phyloP scores from a whole-genome alignment of 2,329 filamentous ascomycete species.

The Sclerotinia minor region DNA sequence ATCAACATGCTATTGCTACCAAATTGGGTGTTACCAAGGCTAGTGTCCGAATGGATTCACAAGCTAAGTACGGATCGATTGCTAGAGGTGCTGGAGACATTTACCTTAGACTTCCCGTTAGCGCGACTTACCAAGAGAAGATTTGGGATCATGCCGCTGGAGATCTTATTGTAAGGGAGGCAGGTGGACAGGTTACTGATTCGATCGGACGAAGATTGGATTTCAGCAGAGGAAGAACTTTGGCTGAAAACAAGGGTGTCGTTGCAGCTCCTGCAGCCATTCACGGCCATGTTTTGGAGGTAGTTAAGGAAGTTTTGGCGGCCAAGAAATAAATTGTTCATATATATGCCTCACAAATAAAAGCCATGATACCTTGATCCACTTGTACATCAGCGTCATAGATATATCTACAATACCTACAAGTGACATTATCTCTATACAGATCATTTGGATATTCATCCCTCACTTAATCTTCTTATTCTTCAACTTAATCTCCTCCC shows the following conservation, averaged over 20 bases:
- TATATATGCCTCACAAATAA: conserved; percentile 17
- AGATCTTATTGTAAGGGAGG: conserved; percentile 90
- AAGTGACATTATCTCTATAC: conserved; percentile 35
- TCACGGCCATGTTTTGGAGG: conserved; percentile 74
- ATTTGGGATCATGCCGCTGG: conserved; percentile 99
- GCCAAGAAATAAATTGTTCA: conserved; percentile 43
- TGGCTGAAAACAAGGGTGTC: conserved; percentile 89
- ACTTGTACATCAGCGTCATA: conserved; percentile 21
- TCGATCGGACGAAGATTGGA: conserved; percentile 81
- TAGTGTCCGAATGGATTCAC: conserved; percentile 95
- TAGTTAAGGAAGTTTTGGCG: conserved; percentile 74
- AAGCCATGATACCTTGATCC: conserved; percentile 10
- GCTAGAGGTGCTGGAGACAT: conserved; percentile 92
- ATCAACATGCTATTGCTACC: conserved; percentile 80
- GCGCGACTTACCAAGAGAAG: conserved; percentile 92
- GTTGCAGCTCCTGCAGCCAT: conserved; percentile 79
- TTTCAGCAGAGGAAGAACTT: conserved; percentile 81
- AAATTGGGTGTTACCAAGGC: conserved; percentile 83
- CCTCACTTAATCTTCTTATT: conserved; percentile 91
- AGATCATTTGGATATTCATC: conserved; percentile 22
- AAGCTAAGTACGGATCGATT: conserved; percentile 96
- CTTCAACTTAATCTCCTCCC: conserved; percentile 97
- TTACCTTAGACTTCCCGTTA: conserved; percentile 85
- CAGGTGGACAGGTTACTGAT: conserved; percentile 89
- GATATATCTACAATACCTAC: conserved; percentile 23